Percentiles rank a stretch among this genome's conserved stretches.
phyloP scores from a whole-genome alignment of 2,329 filamentous ascomycete genomes.

The Fusarium setosum region DNA sequence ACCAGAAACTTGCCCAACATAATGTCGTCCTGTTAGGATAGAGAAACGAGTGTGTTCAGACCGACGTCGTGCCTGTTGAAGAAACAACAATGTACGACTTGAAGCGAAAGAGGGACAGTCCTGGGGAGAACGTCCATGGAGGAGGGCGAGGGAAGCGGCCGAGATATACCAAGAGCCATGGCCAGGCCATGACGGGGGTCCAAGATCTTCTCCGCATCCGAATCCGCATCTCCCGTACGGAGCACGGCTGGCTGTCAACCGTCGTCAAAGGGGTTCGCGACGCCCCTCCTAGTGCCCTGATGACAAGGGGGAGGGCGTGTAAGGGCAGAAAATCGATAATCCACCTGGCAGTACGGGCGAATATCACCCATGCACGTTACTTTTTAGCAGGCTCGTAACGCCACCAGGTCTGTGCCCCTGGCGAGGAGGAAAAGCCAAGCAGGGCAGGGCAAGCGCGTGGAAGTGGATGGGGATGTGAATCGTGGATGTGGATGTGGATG shows the following conservation, averaged over 20 bases:
- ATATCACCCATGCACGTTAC: slow-evolving; percentile 36
- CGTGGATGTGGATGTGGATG: slow-evolving; percentile 7
- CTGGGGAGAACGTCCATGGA: neutral
- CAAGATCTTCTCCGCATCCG: slow-evolving; percentile 31
- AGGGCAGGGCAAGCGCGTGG: neutral
- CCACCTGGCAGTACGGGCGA: slow-evolving; percentile 14
- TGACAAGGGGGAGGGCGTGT: slow-evolving; percentile 39
- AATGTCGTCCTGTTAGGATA: slow-evolving; percentile 21
- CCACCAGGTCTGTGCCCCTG: slow-evolving; percentile 37
- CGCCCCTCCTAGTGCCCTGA: slow-evolving; percentile 29
- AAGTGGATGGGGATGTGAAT: slow-evolving; percentile 2
- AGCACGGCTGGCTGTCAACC: slow-evolving; percentile 37
- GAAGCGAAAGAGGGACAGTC: slow-evolving; percentile 22
- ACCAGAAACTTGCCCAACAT: slow-evolving; percentile 37
- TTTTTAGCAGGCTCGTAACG: slow-evolving; percentile 40
- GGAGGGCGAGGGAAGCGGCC: slow-evolving; percentile 26
- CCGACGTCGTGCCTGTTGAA: slow-evolving; percentile 26
- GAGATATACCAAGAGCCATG: slow-evolving; percentile 31
- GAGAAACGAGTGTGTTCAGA: slow-evolving; percentile 30
- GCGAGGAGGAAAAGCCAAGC: neutral
- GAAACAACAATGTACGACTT: slow-evolving; percentile 32
- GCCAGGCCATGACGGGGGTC: slow-evolving; percentile 27
- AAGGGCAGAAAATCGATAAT: slow-evolving; percentile 32
- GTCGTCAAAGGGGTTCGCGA: slow-evolving; percentile 38
- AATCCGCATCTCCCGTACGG: slow-evolving; percentile 31